Conservation (phyloP, 768 basidiomycete species). For the Termitomyces sp. region DNA sequence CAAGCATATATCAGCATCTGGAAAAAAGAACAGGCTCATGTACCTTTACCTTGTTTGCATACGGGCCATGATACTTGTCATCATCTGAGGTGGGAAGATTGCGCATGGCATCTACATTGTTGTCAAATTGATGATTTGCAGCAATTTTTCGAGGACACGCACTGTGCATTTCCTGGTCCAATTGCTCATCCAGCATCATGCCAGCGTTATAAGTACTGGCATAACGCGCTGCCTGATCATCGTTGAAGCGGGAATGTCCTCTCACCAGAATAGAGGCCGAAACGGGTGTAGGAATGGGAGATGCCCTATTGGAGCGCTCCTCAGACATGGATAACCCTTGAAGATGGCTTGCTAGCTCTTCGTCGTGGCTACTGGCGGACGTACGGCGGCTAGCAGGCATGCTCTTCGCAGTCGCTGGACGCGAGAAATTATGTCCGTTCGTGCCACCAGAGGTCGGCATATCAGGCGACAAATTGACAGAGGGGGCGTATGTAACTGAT, state of each 20-base stretch:
- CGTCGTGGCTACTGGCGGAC: constrained; percentile 85
- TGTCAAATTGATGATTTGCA: constrained; percentile 4
- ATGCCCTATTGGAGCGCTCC: constrained; percentile 55
- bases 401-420: constrained; percentile 79
- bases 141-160: constrained; percentile 29
- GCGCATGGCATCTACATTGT: constrained; percentile 74
- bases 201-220: constrained; percentile 75
- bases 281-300: constrained; percentile 52
- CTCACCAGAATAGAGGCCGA: constrained; percentile 55
- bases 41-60: constrained; percentile 60
- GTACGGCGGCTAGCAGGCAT: constrained; percentile 92
- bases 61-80: constrained; percentile 74
- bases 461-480: constrained; percentile 74
- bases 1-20: constrained; percentile 2
- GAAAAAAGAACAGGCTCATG: background rate
- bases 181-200: constrained; percentile 90
- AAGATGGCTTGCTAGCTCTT: constrained; percentile 74
- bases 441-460: constrained; percentile 40
- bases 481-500: constrained; percentile 82
- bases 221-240: constrained; percentile 59
- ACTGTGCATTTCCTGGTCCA: constrained; percentile 96
- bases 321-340: constrained; percentile 69
- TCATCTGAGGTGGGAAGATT: constrained; percentile 86
- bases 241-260: constrained; percentile 49
- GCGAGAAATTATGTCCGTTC: constrained; percentile 56